Evolutionary conservation across 495 filamentous ascomycete species (phyloP).

Genomic region (Penicillium angulare): DNA sequence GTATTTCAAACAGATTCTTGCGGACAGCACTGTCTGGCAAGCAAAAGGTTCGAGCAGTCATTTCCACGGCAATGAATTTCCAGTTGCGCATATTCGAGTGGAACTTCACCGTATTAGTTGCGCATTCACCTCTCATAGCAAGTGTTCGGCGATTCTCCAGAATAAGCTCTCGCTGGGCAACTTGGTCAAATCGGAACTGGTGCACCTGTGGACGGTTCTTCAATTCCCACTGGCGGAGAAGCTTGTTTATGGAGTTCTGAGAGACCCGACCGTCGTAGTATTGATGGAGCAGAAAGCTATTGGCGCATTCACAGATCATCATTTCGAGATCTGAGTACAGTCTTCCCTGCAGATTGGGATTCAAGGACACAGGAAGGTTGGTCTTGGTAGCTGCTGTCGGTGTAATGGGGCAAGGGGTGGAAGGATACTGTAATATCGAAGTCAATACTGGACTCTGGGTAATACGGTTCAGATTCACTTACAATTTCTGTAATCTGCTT

Average conservation of each 20-base stretch:
- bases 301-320: conserved; percentile 52
- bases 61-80: conserved; percentile 48
- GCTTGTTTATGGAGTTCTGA: conserved; percentile 45
- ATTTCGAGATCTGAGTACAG: conserved; percentile 56
- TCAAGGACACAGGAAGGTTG: conserved; percentile 44
- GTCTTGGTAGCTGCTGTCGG: conserved; percentile 7
- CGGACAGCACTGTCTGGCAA: conserved; percentile 51
- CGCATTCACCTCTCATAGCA: conserved; percentile 45
- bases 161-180: conserved; percentile 54
- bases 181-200: conserved; percentile 58
- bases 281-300: conserved; percentile 47
- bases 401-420: background rate
- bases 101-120: conserved; percentile 36
- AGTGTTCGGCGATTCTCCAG: conserved; percentile 47
- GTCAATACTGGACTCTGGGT: background rate
- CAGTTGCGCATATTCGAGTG: conserved; percentile 51
- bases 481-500: conserved; percentile 48
- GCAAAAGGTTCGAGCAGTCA: conserved; percentile 57
- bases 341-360: conserved; percentile 44
- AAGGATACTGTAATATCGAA: background rate
- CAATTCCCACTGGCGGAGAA: conserved; percentile 42
- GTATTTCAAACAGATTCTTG: conserved; percentile 53
- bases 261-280: conserved; percentile 46
- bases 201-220: conserved; percentile 54
- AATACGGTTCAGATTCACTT: conserved; percentile 10